phyloP scores from a whole-genome alignment of 2,329 filamentous ascomycete species.

The Tolypocladium tundrense region DNA sequence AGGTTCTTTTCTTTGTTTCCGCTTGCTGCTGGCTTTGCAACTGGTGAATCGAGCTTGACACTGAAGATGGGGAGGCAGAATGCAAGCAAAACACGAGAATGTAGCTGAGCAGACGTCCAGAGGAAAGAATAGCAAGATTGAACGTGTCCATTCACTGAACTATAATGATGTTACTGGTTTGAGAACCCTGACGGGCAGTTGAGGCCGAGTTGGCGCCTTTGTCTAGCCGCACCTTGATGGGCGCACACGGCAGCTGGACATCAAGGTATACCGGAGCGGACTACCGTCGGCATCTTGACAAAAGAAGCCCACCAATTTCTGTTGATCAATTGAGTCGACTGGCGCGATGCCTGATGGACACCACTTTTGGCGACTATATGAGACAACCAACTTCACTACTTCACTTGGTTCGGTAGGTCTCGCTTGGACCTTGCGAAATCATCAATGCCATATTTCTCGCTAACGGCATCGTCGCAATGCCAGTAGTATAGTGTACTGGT shows the following conservation, averaged over 20 bases:
- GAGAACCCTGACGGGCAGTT: neutral
- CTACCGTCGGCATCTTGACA: neutral
- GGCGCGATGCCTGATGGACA: too few relatives aligned
- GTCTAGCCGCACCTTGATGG: neutral
- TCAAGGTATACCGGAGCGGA: neutral
- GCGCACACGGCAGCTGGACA: neutral
- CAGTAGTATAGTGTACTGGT: too few relatives aligned
- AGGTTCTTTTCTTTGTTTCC: neutral
- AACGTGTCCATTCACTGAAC: neutral
- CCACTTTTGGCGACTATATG: too few relatives aligned
- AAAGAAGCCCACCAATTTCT: neutral
- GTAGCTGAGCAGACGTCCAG: neutral
- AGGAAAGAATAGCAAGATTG: neutral
- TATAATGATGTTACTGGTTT: neutral
- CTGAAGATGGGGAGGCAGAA: neutral
- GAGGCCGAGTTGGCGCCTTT: too few relatives aligned
- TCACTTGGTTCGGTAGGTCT: too few relatives aligned
- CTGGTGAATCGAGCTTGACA: neutral
- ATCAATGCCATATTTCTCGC: too few relatives aligned
- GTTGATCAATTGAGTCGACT: too few relatives aligned
- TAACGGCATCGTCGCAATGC: too few relatives aligned
- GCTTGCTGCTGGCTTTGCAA: neutral
- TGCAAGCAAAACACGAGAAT: neutral
- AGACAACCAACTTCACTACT: too few relatives aligned
- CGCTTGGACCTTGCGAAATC: too few relatives aligned